Conservation (phyloP, 2,329 filamentous ascomycete species). For the Ceratocystis harringtonii region DNA sequence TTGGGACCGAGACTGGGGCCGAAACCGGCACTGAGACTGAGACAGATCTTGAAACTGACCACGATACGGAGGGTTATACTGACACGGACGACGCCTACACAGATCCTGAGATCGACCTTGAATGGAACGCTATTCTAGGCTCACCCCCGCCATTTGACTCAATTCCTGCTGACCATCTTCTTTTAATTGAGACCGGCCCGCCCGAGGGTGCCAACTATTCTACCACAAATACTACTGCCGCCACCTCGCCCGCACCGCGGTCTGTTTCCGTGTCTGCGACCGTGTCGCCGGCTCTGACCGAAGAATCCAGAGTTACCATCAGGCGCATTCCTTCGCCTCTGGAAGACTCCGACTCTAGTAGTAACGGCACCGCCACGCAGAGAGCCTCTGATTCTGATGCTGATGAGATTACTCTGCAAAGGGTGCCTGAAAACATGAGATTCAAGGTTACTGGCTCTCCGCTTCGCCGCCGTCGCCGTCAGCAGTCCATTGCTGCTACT, state of each 20-base stretch:
- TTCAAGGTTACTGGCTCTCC: neutral
- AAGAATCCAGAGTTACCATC: slow-evolving; percentile 15
- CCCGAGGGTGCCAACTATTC: slow-evolving; percentile 6
- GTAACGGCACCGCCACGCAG: neutral
- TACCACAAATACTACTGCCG: slow-evolving; percentile 7
- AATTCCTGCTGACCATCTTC: neutral
- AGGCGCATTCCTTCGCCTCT: slow-evolving; percentile 10
- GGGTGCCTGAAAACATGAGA: neutral
- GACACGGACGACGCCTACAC: slow-evolving; percentile 5
- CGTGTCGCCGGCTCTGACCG: slow-evolving; percentile 9
- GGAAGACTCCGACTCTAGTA: slow-evolving; percentile 7
- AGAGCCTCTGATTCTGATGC: neutral
- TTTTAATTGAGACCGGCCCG: neutral
- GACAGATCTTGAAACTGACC: neutral
- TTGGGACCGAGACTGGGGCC: neutral
- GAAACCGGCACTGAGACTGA: neutral
- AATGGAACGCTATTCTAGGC: slow-evolving; percentile 11
- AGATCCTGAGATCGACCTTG: slow-evolving; percentile 7
- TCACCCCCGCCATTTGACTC: neutral
- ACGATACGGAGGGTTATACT: neutral
- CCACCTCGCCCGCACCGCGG: neutral
- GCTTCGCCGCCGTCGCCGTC: neutral
- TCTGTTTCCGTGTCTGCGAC: neutral
- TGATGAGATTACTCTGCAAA: neutral
- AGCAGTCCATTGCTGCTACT: neutral